Evolutionary conservation across 1,284 basidiomycete species (phyloP), one percentile per base, ranked within the genome.

Genomic region (Microstroma glucosiphilum): DNA sequence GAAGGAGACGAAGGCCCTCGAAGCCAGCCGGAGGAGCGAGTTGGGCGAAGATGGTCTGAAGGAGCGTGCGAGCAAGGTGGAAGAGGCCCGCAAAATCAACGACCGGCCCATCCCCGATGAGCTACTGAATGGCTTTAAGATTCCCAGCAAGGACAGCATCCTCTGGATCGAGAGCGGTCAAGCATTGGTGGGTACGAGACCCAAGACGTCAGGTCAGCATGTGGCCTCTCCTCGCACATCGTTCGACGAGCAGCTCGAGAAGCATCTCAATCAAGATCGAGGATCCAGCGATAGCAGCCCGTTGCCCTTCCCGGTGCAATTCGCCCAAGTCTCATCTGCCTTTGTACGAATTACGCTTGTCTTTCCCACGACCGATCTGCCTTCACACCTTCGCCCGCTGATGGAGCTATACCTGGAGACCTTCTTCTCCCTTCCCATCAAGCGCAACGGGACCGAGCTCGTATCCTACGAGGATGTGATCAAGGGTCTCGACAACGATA

Each of bases 111-210:
- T 96, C 63, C 94, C 94, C 9, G 85, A 69, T 15, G 71, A 90
- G 46, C 83, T 96, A 67, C 81, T 97, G 46, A 88, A 86, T 2
- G 82, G 85, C 21, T 98, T 97, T 84, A 88, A 89, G 17, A 66
- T 78, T 23, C 76, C 76, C 12, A 59, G 56, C 59, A 64, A 93
- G 23, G 87, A 88, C 72, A 90, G 87, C 67, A 93, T 99, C 72
- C 86, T 89, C 6, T 98, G 94, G 92, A 93, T 98, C 63, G 87
- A 89, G 25, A 0, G 92, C 98, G 1, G 86, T 92, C 71, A 94
- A 87, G 7, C 79, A 78, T 25, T 54, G 17, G 25, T 17, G 62
- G 71, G 30, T 41, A 58, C 19, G 2, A 26, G 13, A 13, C 51
- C 51, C 6, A 2, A 23, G 21, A 40, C 53, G 26, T 26, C 25